phyloP scores from a whole-genome alignment of 2,329 filamentous ascomycete species.

The Conoideocrella luteorostrata region DNA sequence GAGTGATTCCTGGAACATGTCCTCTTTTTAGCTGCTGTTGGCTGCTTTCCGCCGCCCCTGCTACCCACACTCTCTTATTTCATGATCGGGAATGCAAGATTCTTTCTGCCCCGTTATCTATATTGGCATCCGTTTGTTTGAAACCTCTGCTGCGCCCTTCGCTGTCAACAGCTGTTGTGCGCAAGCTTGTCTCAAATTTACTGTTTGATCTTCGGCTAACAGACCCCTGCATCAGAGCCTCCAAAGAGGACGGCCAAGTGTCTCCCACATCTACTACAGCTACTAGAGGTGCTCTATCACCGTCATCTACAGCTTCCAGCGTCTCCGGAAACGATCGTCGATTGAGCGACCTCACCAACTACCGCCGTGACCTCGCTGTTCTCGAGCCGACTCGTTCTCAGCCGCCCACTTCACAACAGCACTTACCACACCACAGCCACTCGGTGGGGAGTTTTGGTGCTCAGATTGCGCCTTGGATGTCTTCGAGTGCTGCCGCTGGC shows the following conservation, averaged over 20 bases:
- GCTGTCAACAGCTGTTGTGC: too few relatives aligned
- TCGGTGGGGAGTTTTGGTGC: constrained; percentile 44
- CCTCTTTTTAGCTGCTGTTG: background rate
- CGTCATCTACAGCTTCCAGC: constrained; percentile 34
- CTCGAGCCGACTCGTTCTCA: constrained; percentile 56
- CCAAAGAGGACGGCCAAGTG: constrained; percentile 36
- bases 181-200: background rate
- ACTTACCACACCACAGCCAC: constrained; percentile 40
- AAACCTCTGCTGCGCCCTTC: too few relatives aligned
- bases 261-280: constrained; percentile 43
- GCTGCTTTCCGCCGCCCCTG: too few relatives aligned
- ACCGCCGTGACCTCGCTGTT: constrained; percentile 65
- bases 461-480: constrained; percentile 55
- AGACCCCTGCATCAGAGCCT: constrained; percentile 15
- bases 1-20: constrained; percentile 15
- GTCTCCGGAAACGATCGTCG: constrained; percentile 45
- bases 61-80: too few relatives aligned
- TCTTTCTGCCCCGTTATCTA: too few relatives aligned
- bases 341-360: constrained; percentile 58
- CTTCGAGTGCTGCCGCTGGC: constrained; percentile 30
- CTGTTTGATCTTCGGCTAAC: constrained; percentile 4
- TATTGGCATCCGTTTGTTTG: too few relatives aligned
- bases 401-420: constrained; percentile 41
- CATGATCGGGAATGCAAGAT: too few relatives aligned
- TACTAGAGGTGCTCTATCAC: constrained; percentile 40